Evolutionary conservation across 1,139 yeast genomes (phyloP), one percentile per base, ranked within the genome.

Genomic region (Nematodospora anomalae): DNA sequence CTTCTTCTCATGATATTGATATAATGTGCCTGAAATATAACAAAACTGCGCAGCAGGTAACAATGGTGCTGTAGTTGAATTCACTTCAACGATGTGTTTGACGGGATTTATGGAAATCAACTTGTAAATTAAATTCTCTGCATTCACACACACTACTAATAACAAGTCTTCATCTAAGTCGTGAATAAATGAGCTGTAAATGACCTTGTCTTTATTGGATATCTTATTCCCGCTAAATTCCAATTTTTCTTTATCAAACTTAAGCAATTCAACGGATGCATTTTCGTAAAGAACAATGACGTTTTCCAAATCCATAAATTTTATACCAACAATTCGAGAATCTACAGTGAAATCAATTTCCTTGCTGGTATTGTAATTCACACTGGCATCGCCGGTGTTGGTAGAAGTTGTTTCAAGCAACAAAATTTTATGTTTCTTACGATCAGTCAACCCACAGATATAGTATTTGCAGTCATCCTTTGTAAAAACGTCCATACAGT

Each of bases 371-470:
- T 30, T 20, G 11, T 37, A 34, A 10, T 33, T 34, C 13, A 28
- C 24, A 10, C 38, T 40, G 16, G 40, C 47, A 23, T 31, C 36
- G 21, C 42, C 49, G 22, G 37, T 36, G 3, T 43, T 38, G 11
- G 47, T 47, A 33, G 57, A 59, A n/a, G 16, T 33, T 18, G 38
- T 57, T 60, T 54, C 57, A 30, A 72, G 58, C 31, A 74, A 53
- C 49, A 67, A 60, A 32, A 77, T 51, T 45, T 61, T 68, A 35
- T 65, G 54, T 40, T 58, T 69, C 40, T 62, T 67, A 42, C 80
- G 65, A 40, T 76, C 81, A 7, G 74, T 67, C 22, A 70, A 48
- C 9, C 79, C 78, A 15, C 69, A 63, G 8, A 64, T 64, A 51
- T 64, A 69, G 25, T 52, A 53, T 37, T 58, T 57, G 7, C 53